Evolutionary conservation across 352 stramenopile genomes (phyloP).

Genomic region (Phytophthora cactorum): DNA sequence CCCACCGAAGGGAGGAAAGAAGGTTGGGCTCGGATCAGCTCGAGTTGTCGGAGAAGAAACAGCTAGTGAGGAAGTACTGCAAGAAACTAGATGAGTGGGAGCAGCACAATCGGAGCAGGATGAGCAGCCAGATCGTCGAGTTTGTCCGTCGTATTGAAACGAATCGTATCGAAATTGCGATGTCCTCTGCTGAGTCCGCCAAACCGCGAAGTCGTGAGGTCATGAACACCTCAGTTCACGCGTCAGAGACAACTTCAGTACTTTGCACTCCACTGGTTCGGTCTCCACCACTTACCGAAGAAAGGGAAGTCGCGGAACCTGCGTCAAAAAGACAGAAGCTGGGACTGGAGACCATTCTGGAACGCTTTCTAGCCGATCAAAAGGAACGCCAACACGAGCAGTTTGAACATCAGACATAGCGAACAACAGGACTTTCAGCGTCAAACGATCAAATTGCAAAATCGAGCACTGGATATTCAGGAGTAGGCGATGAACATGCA

Average conservation of each 20-base stretch:
- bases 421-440: conserved; percentile 28
- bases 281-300: not conserved
- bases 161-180: too few species aligned
- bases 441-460: conserved; percentile 21
- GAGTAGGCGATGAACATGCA: conserved; percentile 38
- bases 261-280: not conserved
- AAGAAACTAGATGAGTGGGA: conserved; percentile 9
- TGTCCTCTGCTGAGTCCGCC: too few species aligned
- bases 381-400: conserved; percentile 20
- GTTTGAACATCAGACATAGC: conserved; percentile 11
- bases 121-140: too few species aligned
- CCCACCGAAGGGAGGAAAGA: too few species aligned
- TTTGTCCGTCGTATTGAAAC: too few species aligned
- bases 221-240: too few species aligned
- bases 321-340: conserved; percentile 24
- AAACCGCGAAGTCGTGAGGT: too few species aligned
- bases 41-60: conserved; percentile 21
- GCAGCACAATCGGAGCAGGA: not conserved
- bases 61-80: conserved; percentile 23
- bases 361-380: conserved; percentile 25
- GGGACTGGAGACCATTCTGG: conserved; percentile 23
- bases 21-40: not conserved
- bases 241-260: too few species aligned
- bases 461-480: conserved; percentile 31
- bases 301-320: not conserved